Conservation (phyloP, 768 basidiomycete species). For the Boletus tylopilopsis region DNA sequence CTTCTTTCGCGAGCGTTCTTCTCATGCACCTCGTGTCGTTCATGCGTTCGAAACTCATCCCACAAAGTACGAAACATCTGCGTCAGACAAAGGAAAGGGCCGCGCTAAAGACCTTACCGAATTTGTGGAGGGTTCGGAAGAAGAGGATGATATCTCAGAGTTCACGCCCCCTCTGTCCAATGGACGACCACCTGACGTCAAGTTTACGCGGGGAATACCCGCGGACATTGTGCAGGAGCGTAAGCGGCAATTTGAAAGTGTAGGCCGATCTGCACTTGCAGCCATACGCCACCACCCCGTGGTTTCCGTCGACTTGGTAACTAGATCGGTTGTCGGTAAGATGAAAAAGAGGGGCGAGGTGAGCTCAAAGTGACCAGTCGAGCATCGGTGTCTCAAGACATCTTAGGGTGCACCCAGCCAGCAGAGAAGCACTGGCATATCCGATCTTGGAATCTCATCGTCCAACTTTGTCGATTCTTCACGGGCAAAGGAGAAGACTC, state of each 20-base stretch:
- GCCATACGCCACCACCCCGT: not conserved
- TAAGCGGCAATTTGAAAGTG: constrained; percentile 9
- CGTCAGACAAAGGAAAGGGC: constrained; percentile 22
- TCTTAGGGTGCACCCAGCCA: constrained; percentile 1
- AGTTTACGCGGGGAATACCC: constrained; percentile 15
- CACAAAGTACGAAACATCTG: not conserved
- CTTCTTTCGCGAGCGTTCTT: not conserved
- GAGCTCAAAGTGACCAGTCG: constrained; percentile 2
- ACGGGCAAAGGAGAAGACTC: constrained; percentile 4
- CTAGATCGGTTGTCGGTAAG: not conserved
- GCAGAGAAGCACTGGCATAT: not conserved
- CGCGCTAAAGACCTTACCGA: constrained; percentile 11
- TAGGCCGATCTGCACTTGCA: not conserved
- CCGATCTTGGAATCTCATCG: constrained; percentile 30
- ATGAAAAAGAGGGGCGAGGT: constrained; percentile 29
- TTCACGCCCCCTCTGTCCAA: constrained; percentile 7
- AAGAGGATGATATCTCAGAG: constrained; percentile 20
- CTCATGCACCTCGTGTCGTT: not conserved
- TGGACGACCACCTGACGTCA: not conserved
- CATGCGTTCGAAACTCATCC: constrained; percentile 27
- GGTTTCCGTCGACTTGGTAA: constrained; percentile 5
- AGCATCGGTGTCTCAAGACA: constrained; percentile 2
- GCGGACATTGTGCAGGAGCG: constrained; percentile 10
- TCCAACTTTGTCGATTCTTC: constrained; percentile 21
- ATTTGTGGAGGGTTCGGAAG: constrained; percentile 22